Base-by-base conservation (phyloP, 2,329 filamentous ascomycete species). In the Immersiporthe knoxdaviesiana region DNA sequence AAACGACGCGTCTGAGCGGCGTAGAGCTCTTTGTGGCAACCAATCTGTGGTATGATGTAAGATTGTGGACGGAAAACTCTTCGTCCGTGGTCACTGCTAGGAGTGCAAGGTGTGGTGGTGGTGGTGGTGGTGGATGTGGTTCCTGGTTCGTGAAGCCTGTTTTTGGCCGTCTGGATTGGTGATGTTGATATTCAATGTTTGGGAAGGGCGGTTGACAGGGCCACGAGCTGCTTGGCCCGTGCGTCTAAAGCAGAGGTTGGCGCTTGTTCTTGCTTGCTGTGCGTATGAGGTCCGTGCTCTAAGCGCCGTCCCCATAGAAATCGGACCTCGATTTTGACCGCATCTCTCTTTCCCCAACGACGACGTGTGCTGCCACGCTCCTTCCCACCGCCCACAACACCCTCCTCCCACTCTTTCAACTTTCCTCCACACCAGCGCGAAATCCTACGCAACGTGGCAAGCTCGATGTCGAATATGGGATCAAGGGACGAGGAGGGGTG, bases 121-220 rank as follows among this genome's bases (percentile, higher is more conserved):
- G n/a, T n/a, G n/a, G n/a, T n/a, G 21, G 12, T 47, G 44, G 2
- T n/a, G 44, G n/a, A n/a, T n/a, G 18, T n/a, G 44, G 44, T n/a
- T 3, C 18, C 21, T 47, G 21, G 44, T 5, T 47, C 44, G 44
- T 47, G 44, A 47, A 21, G 21, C 21, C 44, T 16, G 21, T 21
- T 47, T 21, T n/a, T 47, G 44, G 44, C 41, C n/a, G 12, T 54
- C 16, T 35, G 18, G 18, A 7, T 52, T 52, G 41, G 32, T 32
- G 62, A 39, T 64, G 62, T 64, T 64, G 62, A 54, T 64, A 64
- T 56, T 54, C 47, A 21, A 24, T 54, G 47, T 64, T 50, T 52
- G 39, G 61, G 41, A 27, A 63, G 12, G 61, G 47, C 16, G 39
- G 61, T 63, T 32, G 39, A 44, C 41, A 47, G 37, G 39, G 61